Evolutionary conservation across 768 basidiomycete species (phyloP).

Genomic region (Phaeotremella skinneri): DNA sequence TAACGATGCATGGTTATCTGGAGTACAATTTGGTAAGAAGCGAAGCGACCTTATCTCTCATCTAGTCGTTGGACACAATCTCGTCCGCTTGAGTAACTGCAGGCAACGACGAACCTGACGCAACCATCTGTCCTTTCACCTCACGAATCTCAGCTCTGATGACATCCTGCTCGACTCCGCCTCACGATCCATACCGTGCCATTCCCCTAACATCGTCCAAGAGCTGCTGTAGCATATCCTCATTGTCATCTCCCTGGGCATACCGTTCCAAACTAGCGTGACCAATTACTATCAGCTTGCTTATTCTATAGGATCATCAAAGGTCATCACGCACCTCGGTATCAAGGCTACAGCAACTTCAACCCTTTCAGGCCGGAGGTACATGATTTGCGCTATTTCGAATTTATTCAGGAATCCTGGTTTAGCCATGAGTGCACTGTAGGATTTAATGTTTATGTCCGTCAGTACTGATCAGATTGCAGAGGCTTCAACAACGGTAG

Average conservation of each 20-base stretch:
- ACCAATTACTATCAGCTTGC: not conserved
- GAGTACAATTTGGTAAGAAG: too few species aligned
- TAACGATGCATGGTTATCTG: too few species aligned
- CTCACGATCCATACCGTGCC: conserved; percentile 37
- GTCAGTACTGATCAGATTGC: not conserved
- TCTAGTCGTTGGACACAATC: too few species aligned
- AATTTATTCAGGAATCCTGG: conserved; percentile 45
- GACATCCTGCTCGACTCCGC: too few species aligned
- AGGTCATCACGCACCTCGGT: conserved; percentile 34
- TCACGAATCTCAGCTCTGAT: too few species aligned
- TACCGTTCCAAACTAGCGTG: conserved; percentile 41
- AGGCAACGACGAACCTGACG: too few species aligned
- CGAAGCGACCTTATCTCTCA: too few species aligned
- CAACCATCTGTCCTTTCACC: too few species aligned
- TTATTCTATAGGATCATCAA: not conserved
- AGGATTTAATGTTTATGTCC: not conserved
- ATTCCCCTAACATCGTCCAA: conserved; percentile 34
- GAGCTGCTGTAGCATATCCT: conserved; percentile 24
- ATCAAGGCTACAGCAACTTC: conserved; percentile 44
- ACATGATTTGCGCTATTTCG: conserved; percentile 47
- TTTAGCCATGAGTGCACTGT: conserved; percentile 31
- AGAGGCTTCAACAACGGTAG: not conserved
- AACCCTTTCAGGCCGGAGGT: conserved; percentile 39
- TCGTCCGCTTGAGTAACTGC: too few species aligned
- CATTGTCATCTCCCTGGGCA: conserved; percentile 25